Base-by-base conservation (phyloP, 208 protist species). In the Lotmaria passim region DNA sequence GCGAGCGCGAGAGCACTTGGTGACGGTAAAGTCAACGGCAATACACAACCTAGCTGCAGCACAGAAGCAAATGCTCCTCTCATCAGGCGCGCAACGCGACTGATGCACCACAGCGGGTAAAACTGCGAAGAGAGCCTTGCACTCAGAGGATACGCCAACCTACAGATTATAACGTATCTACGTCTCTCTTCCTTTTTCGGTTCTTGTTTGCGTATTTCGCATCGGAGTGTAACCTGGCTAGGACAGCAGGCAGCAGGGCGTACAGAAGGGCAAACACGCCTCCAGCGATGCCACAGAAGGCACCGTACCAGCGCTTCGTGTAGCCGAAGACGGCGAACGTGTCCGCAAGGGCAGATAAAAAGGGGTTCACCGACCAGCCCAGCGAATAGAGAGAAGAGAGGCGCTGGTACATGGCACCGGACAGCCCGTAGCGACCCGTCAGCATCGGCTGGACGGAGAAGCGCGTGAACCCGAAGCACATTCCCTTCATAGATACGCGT, bases 271-370 rank as follows among this genome's bases (percentile, higher is more conserved):
- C 79, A 52, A 85, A 77, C 11, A 53, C 72, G 12, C 56, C 64
- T 11, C 83, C 84, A 24, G 81, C 19, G 21, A 92, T 15, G 24
- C 71, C 71, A 6, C 79, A 90, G 5, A 81, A 14, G 36, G 80
- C 63, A 46, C 82, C 63, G 83, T 87, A 90, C 83, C 84, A 94
- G 6, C 86, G 81, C 80, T 90, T 92, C 17, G 81, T 83, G 73
- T 92, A 94, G n/a, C 83, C 81, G n/a, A 88, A 78, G 24, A 91
- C 48, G n/a, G 82, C 73, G 41, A 92, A 85, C 48, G 75, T 80
- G 66, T 92, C 89, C 21, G 76, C 80, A 24, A 92, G 38, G 50
- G 81, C 74, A 12, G 82, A 82, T 38, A 76, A 75, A 53, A 91
- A 68, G 47, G 89, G 55, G 64, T 91, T 94, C 38, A 90, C 57